Percentiles rank a stretch among this genome's conserved stretches.
Evolutionary conservation across 768 basidiomycete genomes (phyloP).

Genomic region (Cystofilobasidium macerans): DNA sequence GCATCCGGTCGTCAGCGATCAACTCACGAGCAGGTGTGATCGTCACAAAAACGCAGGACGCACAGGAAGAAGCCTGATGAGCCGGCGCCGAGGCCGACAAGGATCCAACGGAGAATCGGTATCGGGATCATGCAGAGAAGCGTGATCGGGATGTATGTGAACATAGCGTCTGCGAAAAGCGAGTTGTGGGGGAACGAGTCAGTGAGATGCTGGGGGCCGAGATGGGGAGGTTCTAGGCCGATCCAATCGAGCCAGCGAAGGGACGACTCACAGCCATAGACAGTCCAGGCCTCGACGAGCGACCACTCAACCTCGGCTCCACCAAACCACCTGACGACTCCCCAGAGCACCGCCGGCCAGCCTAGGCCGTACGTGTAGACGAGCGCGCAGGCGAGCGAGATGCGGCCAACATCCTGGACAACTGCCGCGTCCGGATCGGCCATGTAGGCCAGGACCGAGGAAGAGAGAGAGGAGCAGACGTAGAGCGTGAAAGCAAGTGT

Average conservation of each 20-base stretch:
- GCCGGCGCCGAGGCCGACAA: slow-evolving; percentile 59
- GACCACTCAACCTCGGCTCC: slow-evolving; percentile 67
- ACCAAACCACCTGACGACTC: slow-evolving; percentile 69
- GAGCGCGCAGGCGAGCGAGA: slow-evolving; percentile 2
- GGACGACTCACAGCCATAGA: slow-evolving; percentile 41
- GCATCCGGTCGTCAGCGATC: neutral
- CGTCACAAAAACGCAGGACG: slow-evolving; percentile 29
- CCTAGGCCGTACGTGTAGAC: slow-evolving; percentile 73
- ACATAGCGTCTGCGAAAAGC: slow-evolving; percentile 19
- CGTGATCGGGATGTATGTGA: slow-evolving; percentile 26
- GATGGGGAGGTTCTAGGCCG: too few relatives aligned
- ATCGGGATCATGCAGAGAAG: slow-evolving; percentile 77
- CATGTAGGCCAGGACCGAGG: slow-evolving; percentile 77
- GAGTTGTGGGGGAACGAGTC: neutral
- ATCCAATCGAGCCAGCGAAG: neutral
- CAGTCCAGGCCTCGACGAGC: slow-evolving; percentile 51
- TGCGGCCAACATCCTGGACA: slow-evolving; percentile 42
- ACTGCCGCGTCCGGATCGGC: slow-evolving; percentile 43
- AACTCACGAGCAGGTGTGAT: neutral
- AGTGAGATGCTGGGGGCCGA: neutral
- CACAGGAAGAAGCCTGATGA: slow-evolving; percentile 79
- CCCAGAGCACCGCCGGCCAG: slow-evolving; percentile 73
- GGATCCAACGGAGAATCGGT: slow-evolving; percentile 66
- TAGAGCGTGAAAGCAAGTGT: slow-evolving; percentile 88
- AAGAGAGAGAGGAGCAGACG: slow-evolving; percentile 81